A percentile compares a stretch with the other conserved stretches of the same genome.
Evolutionary conservation across 768 basidiomycete species (phyloP).

Genomic region (Lentinula edodes): DNA sequence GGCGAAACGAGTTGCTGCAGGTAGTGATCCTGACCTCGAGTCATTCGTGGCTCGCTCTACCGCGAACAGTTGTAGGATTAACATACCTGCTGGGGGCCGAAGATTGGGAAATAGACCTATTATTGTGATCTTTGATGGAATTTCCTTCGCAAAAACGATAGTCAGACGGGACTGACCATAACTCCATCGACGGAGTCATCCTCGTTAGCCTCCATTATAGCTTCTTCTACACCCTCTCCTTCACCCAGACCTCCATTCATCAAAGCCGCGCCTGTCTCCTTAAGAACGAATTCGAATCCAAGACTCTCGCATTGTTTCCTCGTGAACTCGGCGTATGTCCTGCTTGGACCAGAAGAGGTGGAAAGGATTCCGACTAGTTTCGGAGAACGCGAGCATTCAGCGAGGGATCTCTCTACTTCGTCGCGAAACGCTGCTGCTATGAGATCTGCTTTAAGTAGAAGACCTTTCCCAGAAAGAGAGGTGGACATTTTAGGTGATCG

Average conservation of each 20-base stretch:
- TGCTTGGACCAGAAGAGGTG: conserved; percentile 75
- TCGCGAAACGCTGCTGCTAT: conserved; percentile 67
- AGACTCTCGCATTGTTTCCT: conserved; percentile 84
- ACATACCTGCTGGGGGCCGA: conserved; percentile 80
- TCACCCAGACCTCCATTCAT: conserved; percentile 40
- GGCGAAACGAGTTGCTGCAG: conserved; percentile 97
- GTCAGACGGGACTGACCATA: conserved; percentile 58
- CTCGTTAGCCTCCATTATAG: conserved; percentile 92
- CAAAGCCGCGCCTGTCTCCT: conserved; percentile 59
- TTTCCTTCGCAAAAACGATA: background rate
- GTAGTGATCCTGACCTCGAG: conserved; percentile 74
- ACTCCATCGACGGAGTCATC: conserved; percentile 84
- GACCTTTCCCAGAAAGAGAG: conserved; percentile 39
- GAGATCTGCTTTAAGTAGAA: conserved; percentile 74
- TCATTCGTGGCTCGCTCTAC: background rate
- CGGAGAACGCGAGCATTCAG: conserved; percentile 32
- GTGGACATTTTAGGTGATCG: background rate
- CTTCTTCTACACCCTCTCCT: conserved; percentile 92
- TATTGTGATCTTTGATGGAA: background rate
- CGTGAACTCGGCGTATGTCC: conserved; percentile 86
- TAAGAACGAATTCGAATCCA: conserved; percentile 83
- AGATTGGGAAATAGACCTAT: conserved; percentile 95
- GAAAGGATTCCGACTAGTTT: conserved; percentile 90
- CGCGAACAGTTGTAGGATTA: background rate
- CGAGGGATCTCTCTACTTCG: conserved; percentile 53